Evolutionary conservation across 2,329 filamentous ascomycete species (phyloP).

Genomic region (Monilinia fructigena): DNA sequence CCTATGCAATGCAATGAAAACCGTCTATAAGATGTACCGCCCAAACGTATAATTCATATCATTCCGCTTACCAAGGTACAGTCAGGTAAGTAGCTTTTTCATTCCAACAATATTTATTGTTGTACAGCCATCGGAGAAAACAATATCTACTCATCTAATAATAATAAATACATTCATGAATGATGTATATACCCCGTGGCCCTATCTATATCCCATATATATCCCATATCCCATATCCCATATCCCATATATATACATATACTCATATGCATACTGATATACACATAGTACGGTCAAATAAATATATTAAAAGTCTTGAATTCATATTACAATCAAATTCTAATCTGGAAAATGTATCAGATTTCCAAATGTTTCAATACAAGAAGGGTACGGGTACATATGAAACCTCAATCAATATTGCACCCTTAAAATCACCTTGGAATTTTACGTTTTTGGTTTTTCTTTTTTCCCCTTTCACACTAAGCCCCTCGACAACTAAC

Average conservation of each 20-base stretch:
- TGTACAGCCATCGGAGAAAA: too few species aligned
- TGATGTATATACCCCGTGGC: too few species aligned
- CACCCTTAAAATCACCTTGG: neutral
- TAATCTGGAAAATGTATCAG: neutral
- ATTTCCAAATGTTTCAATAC: neutral
- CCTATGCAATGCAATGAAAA: constrained; percentile 24
- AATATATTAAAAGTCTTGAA: neutral
- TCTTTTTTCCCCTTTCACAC: neutral
- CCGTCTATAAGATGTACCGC: constrained; percentile 19
- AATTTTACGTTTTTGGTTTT: too few species aligned
- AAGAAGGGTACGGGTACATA: too few species aligned
- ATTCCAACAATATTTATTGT: neutral
- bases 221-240: too few species aligned
- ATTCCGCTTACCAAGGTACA: constrained; percentile 14
- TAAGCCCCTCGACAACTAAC: neutral
- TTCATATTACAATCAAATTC: neutral
- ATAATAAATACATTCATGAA: too few species aligned
- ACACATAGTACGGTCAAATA: too few species aligned
- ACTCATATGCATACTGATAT: too few species aligned
- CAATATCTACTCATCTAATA: neutral
- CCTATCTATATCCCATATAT: too few species aligned
- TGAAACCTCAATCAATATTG: neutral
- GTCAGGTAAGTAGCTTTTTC: neutral
- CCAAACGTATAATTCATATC: constrained; percentile 30
- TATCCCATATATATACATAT: too few species aligned